Evolutionary conservation across 768 basidiomycete genomes (phyloP), one percentile per base, ranked within the genome.

Genomic region (Boletus tomentosulus): DNA sequence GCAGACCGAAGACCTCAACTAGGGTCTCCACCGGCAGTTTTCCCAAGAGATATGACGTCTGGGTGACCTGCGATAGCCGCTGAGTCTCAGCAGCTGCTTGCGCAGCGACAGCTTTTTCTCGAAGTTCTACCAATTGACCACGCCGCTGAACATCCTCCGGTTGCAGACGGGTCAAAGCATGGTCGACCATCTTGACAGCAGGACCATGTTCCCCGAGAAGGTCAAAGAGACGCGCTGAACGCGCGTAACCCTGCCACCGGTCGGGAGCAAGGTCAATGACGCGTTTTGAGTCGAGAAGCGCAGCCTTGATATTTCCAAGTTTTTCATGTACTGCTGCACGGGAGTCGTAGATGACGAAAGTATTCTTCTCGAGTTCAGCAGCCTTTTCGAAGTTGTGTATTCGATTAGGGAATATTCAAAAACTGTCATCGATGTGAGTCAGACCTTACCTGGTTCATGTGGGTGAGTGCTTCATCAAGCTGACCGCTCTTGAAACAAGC

Each of bases 241-340:
- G 85, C 27, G 75, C 75, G 62, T 92, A 92, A 19, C 88, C 89
- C 66, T 90, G 88, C 84, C 85, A 87, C 39, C 78, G 78, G 8
- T 80, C 69, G 2, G 87, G 87, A 2, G 83, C 81, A 5, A 86
- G 72, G 53, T 84, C 78, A 46, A 93, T 88, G 16, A 83, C 84
- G 42, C 68, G 71, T 65, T 80, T 85, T 9, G 86, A 81, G 62
- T 94, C 90, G 13, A 71, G 73, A 5, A 94, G 73, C 0, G 89
- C 89, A 16, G 85, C 81, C 57, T 84, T 87, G 35, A 69, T 60
- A 41, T 77, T 76, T 8, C 76, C 80, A 3, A 89, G 76, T 57
- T 79, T 85, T 62, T 86, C 82, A 60, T 84, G 78, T 5, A 82
- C 79, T 0, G 85, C 84, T 1, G 91, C 86, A 15, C 92, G 82